Conservation (phyloP, 768 basidiomycete genomes). For the Dioszegia crocea region DNA sequence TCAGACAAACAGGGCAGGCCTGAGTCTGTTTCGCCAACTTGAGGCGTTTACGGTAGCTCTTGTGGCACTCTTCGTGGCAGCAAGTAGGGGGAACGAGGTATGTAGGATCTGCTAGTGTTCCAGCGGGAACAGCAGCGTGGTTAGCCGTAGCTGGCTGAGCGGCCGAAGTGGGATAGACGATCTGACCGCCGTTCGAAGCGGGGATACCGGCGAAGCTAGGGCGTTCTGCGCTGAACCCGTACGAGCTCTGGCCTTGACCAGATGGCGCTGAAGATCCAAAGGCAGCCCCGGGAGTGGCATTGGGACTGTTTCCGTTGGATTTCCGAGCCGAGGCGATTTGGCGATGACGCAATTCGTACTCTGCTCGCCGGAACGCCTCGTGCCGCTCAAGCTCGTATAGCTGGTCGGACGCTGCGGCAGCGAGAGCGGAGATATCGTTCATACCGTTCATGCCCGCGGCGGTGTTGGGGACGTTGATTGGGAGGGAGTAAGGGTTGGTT, state of each 20-base stretch:
- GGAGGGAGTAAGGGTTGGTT: constrained; percentile 29
- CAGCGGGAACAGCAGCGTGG: constrained; percentile 49
- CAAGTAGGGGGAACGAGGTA: constrained; percentile 52
- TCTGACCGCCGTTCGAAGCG: constrained; percentile 30
- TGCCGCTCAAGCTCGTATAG: constrained; percentile 81
- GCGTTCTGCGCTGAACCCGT: constrained; percentile 42
- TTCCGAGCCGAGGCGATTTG: constrained; percentile 52
- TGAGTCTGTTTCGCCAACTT: constrained; percentile 50
- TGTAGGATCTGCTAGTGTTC: constrained; percentile 49
- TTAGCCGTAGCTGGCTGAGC: constrained; percentile 45
- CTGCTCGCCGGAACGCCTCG: constrained; percentile 77
- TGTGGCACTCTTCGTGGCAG: constrained; percentile 54
- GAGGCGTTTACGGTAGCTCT: constrained; percentile 52
- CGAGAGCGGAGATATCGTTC: constrained; percentile 53
- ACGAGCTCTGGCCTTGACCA: constrained; percentile 11
- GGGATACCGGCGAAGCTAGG: constrained; percentile 27
- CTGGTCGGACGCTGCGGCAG: constrained; percentile 71
- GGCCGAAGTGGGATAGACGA: constrained; percentile 48
- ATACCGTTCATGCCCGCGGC: constrained; percentile 42
- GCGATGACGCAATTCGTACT: constrained; percentile 74
- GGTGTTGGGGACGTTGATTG: constrained; percentile 7
- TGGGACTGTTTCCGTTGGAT: constrained; percentile 37
- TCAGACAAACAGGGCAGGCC: constrained; percentile 48
- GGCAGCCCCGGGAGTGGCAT: constrained; percentile 31
- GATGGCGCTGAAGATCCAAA: neutral